Base-by-base conservation (phyloP, 1,139 yeast genomes). In the Nakaseomyces delphensis region DNA sequence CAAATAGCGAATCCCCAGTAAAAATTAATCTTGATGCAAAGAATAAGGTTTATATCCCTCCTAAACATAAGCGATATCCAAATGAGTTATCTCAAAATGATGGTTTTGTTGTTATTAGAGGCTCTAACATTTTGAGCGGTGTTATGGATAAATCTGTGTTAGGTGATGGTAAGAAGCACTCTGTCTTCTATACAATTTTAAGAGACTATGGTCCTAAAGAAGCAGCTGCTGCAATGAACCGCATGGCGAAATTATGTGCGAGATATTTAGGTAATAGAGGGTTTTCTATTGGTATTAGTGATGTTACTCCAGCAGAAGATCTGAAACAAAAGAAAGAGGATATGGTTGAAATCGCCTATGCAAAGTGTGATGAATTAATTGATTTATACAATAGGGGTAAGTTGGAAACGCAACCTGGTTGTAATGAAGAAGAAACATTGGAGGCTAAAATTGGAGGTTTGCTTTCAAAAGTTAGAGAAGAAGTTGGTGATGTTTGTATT, bases 211-310 rank as follows among this genome's bases (percentile, higher is more conserved):
- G 99, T 8, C 85, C 98, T 1, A 81, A 80, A 50, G 96, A 84
- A 55, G 98, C 98, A 2, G 96, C 96, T 1, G 70, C 68, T 29
- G 96, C 98, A 11, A 93, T 93, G 98, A 91, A 93, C 63, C 73
- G 98, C 62, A 89, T 93, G 97, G 96, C 99, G 19, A 93, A 93
- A 63, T 68, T 93, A 56, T 89, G 98, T 71, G 97, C 98, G 1
- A 72, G 99, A 56, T 93, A 68, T 62, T 70, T 93, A 58, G 98
- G 98, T 48, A 85, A 89, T 57, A 73, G 96, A 46, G 99, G 99
- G 0, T 93, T 93, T 57, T 86, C 96, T 1, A 93, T 93, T 60
- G 99, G 99, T 67, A 89, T 93, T 55, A 83, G 82, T 55, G 99
- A 93, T 66, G 99, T 93, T 35, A 93, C 96, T 1, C 98, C 99